Evolutionary conservation across 345 rosid genomes (phyloP), one percentile per base, ranked within the genome.

Genomic region (Hibiscus syriacus): DNA sequence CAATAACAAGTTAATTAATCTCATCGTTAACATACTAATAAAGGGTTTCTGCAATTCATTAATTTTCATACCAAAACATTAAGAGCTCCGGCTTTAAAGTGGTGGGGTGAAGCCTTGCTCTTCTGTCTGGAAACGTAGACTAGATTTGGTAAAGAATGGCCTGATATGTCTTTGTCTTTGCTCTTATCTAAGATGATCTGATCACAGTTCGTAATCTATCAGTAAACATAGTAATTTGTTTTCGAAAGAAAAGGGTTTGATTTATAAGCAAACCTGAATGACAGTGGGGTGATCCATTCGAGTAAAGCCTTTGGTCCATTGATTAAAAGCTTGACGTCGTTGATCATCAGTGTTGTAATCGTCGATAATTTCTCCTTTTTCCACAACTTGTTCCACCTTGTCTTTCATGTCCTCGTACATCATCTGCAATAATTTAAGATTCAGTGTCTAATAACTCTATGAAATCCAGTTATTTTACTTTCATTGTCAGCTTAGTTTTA

Each of bases 371-470:
- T 72, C 68, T 5, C 85, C 86, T 14, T 23, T 68, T 14, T 76
- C 80, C 0, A 86, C 19, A 6, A 65, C 77, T 4, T 76, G 68
- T 50, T 82, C 80, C 14, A 84, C 67, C 54, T 68, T 82, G 29
- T 22, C 14, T 68, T 80, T 84, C 88, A 86, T 77, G 41, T 38
- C 57, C 41, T 84, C 83, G 55, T 86, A 86, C 82, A 80, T 72
- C 27, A 13, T 64, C 90, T 86, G 64, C 25, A 25, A 4, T 49
- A 49, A 49, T 9, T 39, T 0, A 41, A 62, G 38, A 27, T 56
- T 27, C 13, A 56, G 39, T 14, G 10, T 16, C 50, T 4, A 0
- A 6, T 14, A 56, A 56, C 4, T 56, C 11, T 12, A 12, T 25
- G 3, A 11, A 39, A n/a, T n/a, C n/a, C n/a, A n/a, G n/a, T n/a